Evolutionary conservation across 306 rosid species (phyloP).

Genomic region (Cucumis cinereus): DNA sequence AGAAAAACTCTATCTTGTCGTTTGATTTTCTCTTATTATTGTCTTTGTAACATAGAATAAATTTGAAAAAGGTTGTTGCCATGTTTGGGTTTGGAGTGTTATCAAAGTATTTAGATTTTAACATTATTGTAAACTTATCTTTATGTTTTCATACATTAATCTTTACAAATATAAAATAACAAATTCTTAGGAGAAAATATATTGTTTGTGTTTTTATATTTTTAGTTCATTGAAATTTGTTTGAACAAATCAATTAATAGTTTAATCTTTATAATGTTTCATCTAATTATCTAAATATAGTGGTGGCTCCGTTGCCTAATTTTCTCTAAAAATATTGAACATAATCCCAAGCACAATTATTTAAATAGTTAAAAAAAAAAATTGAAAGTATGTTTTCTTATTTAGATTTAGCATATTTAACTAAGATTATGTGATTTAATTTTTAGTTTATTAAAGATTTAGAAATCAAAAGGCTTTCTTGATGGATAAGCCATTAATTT

Average conservation of each 20-base stretch:
- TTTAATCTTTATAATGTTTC: not conserved
- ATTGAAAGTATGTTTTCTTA: not conserved
- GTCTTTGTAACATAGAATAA: constrained; percentile 2
- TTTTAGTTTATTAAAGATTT: not conserved
- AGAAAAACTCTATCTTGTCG: not conserved
- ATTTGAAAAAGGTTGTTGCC: not conserved
- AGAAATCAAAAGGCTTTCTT: not conserved
- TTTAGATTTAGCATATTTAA: too few relatives aligned
- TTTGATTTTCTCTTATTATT: not conserved
- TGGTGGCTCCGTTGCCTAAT: too few relatives aligned
- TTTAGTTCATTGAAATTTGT: not conserved
- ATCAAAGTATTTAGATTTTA: not conserved
- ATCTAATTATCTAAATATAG: too few relatives aligned
- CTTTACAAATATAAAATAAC: not conserved
- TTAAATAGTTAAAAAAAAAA: too few relatives aligned
- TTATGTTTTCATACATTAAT: not conserved
- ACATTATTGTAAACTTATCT: not conserved
- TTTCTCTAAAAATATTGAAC: too few relatives aligned
- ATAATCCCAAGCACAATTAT: too few relatives aligned
- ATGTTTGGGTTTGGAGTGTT: not conserved
- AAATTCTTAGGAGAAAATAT: not conserved
- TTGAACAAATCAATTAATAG: not conserved
- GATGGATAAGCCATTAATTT: not conserved
- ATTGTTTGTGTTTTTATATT: not conserved
- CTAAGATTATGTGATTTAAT: not conserved